Evolutionary conservation across 2,329 filamentous ascomycete genomes (phyloP), one percentile per base, ranked within the genome.

Genomic region (Verruconis gallopava): DNA sequence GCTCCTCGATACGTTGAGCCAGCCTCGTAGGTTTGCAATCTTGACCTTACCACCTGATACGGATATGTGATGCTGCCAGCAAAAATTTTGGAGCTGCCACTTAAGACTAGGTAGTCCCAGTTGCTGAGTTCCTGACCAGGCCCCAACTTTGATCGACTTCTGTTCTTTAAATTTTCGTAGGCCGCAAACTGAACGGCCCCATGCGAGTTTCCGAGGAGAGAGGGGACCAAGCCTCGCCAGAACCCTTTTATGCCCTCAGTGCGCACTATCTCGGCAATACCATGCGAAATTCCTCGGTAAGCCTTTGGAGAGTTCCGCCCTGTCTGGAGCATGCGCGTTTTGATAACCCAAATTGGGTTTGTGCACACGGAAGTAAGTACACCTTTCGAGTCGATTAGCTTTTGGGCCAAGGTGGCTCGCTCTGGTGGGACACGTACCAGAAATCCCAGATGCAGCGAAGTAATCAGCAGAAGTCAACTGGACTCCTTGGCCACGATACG

Each of bases 301-400:
- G 89, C 91, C 12, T 85, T 85, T 2, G 71, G 73, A 4, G 77
- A 71, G 42, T 74, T 69, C 38, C 75, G 74, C 50, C 91, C 84
- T 3, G 84, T 88, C 21, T 86, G 85, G 18, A 96, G 69, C 86
- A 98, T 96, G 48, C 91, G 81, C 5, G 89, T 96, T 68, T 96
- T 96, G 59, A 98, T 77, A 2, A 98, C 91, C 91, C 91, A 98
- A 52, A 98, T 79, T 2, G 91, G 91, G 58, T 96, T 96, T 21
- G 91, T 96, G 49, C 89, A 70, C 21, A 84, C 64, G 34, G 88
- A 81, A 2, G 86, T 93, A 32, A 84, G 61, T 14, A 81, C 68
- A 21, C 89, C 88, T 56, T 19, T 21, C 14, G n/a, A n/a, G n/a
- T n/a, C n/a, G n/a, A n/a, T n/a, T n/a, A n/a, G n/a, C n/a, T n/a